These are phyloP conservation scores for Bryoerythrophyllum caledonicum DNA, from an alignment of 225 moss, liverwort and hornwort species.

Conservation along the genomic window DNA sequence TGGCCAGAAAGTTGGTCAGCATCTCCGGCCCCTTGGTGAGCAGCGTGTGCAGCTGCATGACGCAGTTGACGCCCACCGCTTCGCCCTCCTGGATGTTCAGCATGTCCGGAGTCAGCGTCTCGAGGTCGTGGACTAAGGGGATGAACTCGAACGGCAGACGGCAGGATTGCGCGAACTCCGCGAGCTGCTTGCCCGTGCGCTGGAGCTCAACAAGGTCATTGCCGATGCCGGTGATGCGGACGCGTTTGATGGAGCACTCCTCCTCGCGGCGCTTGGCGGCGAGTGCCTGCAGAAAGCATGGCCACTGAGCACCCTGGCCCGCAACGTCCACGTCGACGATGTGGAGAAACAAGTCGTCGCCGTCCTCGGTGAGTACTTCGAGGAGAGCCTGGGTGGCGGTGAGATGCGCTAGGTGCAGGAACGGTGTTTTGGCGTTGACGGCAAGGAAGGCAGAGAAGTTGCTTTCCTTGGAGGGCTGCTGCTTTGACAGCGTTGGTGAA, in stretches of 20 bases:
- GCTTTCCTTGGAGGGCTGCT: slow-evolving; percentile 39
- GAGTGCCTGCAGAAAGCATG: slow-evolving; percentile 71
- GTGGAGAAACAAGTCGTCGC: slow-evolving; percentile 38
- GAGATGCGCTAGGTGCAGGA: slow-evolving; percentile 64
- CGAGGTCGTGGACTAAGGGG: slow-evolving; percentile 35
- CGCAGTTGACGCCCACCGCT: slow-evolving; percentile 32
- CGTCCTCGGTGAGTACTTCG: slow-evolving; percentile 65
- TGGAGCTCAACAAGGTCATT: slow-evolving; percentile 33
- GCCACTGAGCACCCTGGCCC: slow-evolving; percentile 71
- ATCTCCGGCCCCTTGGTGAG: slow-evolving; percentile 25
- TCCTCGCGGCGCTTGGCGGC: slow-evolving; percentile 34
- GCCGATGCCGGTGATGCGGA: slow-evolving; percentile 69
- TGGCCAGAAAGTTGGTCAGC: slow-evolving; percentile 21
- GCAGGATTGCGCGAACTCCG: slow-evolving; percentile 49
- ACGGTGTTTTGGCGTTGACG: slow-evolving; percentile 63
- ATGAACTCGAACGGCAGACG: slow-evolving; percentile 66
- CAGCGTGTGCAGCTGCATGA: slow-evolving; percentile 27
- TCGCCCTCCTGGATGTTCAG: slow-evolving; percentile 19
- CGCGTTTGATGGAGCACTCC: slow-evolving; percentile 41
- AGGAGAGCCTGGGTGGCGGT: slow-evolving; percentile 76
- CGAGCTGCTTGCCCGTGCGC: slow-evolving; percentile 49
- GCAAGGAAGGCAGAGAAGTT: slow-evolving; percentile 60
- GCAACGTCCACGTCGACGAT: slow-evolving; percentile 66
- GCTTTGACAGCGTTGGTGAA: background rate
- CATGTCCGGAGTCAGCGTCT: slow-evolving; percentile 17